These are phyloP conservation scores for Amanita molliuscula DNA, from an alignment of 768 basidiomycete genomes.

Conservation along the genomic window DNA sequence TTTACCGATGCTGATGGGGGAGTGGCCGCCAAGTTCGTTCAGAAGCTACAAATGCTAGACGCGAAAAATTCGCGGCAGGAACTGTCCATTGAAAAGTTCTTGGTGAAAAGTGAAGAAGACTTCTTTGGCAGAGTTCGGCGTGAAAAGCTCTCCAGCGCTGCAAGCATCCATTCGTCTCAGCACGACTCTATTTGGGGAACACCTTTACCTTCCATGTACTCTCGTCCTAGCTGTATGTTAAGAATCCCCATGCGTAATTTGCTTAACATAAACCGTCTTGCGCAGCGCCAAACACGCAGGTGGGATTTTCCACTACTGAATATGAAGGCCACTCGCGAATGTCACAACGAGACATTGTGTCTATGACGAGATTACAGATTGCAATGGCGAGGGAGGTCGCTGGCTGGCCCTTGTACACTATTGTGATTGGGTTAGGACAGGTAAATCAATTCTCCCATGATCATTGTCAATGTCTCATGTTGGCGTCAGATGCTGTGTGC, in stretches of 20 bases:
- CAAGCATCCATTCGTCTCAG: constrained; percentile 66
- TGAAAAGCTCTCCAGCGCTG: constrained; percentile 78
- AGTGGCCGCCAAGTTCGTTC: constrained; percentile 82
- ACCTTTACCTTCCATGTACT: constrained; percentile 51
- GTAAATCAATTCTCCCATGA: constrained; percentile 19
- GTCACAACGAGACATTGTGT: constrained; percentile 46
- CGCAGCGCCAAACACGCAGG: constrained; percentile 39
- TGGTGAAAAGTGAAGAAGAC: constrained; percentile 85
- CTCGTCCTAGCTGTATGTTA: constrained; percentile 66
- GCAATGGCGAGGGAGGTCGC: constrained; percentile 68
- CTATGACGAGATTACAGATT: constrained; percentile 82
- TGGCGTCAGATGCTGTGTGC: constrained; percentile 65
- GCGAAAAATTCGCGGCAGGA: constrained; percentile 88
- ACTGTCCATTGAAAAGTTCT: constrained; percentile 84
- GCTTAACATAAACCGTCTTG: constrained; percentile 1
- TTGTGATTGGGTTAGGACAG: constrained; percentile 81
- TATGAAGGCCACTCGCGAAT: constrained; percentile 31
- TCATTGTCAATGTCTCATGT: constrained; percentile 7
- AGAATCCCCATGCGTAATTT: not conserved
- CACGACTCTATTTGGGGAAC: constrained; percentile 81
- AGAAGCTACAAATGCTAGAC: constrained; percentile 67
- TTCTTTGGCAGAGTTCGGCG: constrained; percentile 89
- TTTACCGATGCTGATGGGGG: constrained; percentile 93
- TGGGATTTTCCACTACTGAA: constrained; percentile 30
- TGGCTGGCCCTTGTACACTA: constrained; percentile 89